Conservation (phyloP, 768 basidiomycete species). For the Lentinula boryana region DNA sequence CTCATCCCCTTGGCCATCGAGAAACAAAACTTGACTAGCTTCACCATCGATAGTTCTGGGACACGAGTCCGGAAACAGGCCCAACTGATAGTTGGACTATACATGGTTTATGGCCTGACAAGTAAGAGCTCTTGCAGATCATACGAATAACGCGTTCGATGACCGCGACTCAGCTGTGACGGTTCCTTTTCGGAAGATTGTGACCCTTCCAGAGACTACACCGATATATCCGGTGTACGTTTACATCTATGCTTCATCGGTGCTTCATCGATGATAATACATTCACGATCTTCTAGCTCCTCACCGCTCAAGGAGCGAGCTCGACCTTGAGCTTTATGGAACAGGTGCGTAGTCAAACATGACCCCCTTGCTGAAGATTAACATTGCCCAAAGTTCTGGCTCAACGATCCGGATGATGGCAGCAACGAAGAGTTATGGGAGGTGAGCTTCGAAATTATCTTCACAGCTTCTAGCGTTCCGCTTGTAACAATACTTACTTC, state of each 20-base stretch:
- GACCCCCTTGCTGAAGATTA: no score
- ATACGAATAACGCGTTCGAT: neutral
- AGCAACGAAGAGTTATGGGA: conserved; percentile 64
- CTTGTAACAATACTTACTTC: neutral
- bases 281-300: conserved; percentile 31
- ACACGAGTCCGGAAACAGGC: conserved; percentile 55
- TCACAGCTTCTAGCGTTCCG: neutral
- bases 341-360: conserved; percentile 16
- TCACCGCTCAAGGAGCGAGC: conserved; percentile 48
- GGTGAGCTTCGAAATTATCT: conserved; percentile 27
- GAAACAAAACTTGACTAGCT: neutral
- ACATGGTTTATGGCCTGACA: conserved; percentile 67
- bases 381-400: conserved; percentile 41
- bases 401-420: conserved; percentile 43
- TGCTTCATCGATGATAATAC: neutral
- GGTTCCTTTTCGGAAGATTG: conserved; percentile 31
- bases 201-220: conserved; percentile 42
- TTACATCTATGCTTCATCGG: neutral
- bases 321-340: conserved; percentile 58
- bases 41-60: conserved; percentile 54
- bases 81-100: conserved; percentile 69
- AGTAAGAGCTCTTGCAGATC: conserved; percentile 27
- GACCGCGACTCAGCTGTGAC: conserved; percentile 44
- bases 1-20: neutral
- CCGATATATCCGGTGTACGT: conserved; percentile 32